A percentile compares a stretch with the other conserved stretches of the same genome.
Evolutionary conservation across 1,139 yeast genomes (phyloP).

Genomic region (Debaryomyces singareniensis): DNA sequence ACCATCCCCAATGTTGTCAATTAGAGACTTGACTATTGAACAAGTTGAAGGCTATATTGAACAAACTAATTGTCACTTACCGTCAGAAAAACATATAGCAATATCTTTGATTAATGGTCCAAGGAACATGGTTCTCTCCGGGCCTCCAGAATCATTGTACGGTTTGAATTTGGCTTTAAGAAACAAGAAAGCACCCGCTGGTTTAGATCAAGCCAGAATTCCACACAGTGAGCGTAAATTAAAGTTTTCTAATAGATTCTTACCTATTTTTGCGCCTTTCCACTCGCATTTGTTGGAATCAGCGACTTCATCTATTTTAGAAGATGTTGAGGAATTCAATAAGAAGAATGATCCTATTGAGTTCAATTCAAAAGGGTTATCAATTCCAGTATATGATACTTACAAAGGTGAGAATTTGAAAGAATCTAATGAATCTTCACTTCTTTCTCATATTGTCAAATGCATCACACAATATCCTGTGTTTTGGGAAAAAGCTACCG

Average conservation of each 20-base stretch:
- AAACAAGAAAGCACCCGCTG: conserved; percentile 91
- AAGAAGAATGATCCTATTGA: conserved; percentile 41
- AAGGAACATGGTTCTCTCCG: conserved; percentile 88
- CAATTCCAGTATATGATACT: conserved; percentile 90
- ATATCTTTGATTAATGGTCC: conserved; percentile 94
- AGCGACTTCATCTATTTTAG: conserved; percentile 61
- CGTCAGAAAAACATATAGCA: conserved; percentile 82
- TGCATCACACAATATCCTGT: conserved; percentile 88
- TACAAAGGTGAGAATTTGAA: conserved; percentile 79
- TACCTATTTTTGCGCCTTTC: conserved; percentile 95
- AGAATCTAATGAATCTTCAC: conserved; percentile 31
- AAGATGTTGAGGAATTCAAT: conserved; percentile 44
- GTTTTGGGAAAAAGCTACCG: conserved; percentile 89
- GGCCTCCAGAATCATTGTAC: conserved; percentile 98
- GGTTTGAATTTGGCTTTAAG: conserved; percentile 91
- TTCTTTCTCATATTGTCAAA: conserved; percentile 57
- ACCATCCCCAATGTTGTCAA: conserved; percentile 96
- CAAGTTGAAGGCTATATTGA: conserved; percentile 78
- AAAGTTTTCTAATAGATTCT: conserved; percentile 85
- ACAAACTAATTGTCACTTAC: conserved; percentile 88
- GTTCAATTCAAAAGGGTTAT: conserved; percentile 49
- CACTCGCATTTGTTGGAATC: conserved; percentile 80
- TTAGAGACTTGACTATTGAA: conserved; percentile 75
- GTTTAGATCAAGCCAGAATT: conserved; percentile 89
- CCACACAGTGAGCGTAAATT: conserved; percentile 92